Base-by-base conservation (phyloP, 257 asterid genomes). In the Forsythia viridissima region DNA sequence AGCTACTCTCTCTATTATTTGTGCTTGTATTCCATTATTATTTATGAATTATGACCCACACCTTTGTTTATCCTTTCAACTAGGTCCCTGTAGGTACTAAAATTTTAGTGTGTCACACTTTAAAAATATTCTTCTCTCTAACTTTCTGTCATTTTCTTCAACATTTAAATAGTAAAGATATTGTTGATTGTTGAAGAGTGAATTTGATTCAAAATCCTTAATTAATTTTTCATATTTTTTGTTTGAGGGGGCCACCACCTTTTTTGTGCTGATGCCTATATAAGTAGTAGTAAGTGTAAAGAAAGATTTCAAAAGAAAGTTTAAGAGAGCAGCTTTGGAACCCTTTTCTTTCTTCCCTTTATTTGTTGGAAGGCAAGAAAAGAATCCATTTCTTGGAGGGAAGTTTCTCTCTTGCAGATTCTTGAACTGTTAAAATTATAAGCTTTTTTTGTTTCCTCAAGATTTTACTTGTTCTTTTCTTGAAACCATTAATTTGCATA, bases 1-100 rank as follows among this genome's bases (percentile, higher is more conserved):
- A 21, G 74, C 88, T 79, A 78, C 77, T 42, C 80, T 77, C 90
- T 85, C 87, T 41, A 85, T 86, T 83, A 86, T 82, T 87, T 30
- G 34, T 30, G 34, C 34, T 30, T 30, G 34, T 30, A 30, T 46
- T 63, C 70, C 16, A 63, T 63, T 63, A 63, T 63, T 63, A 63
- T 24, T 24, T 6, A 21, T 15, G 43, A 46, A 73, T 59, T 61
- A 74, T 74, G 20, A 42, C 24, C 57, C 42, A 21, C 70, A 13
- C 52, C 65, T 52, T 68, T 72, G 48, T 82, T 76, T 24, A 4
- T 40, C 44, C 61, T 46, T 80, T 80, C 80, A 59, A 15, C 44
- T 39, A 39, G 41, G 81, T 72, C 40, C 44, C 48, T 38, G 70
- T 57, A 44, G 55, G 82, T 38, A 67, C 72, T 66, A 52, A 79